Percentiles rank a stretch among this genome's conserved stretches.
These are phyloP conservation scores for Stemphylium vesicarium DNA, from an alignment of 2,329 filamentous ascomycete genomes.

Conservation along the genomic window DNA sequence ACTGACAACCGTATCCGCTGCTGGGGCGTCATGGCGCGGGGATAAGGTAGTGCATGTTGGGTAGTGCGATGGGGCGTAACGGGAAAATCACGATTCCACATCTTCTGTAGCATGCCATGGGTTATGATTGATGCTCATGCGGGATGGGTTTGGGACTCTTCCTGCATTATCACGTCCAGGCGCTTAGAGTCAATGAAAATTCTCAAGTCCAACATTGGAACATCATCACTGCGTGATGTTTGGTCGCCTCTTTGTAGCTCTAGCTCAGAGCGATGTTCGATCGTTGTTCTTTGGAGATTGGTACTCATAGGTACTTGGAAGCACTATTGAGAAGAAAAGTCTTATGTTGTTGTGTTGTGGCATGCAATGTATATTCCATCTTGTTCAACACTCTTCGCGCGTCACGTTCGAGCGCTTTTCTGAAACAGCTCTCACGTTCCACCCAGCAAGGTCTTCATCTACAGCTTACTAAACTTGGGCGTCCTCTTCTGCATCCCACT, in stretches of 20 bases:
- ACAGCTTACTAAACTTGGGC: constrained; percentile 86
- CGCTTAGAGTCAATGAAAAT: constrained; percentile 54
- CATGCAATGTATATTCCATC: neutral
- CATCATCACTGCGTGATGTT: constrained; percentile 11
- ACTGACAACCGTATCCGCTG: constrained; percentile 83
- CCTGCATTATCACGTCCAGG: constrained; percentile 51
- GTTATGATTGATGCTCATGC: constrained; percentile 46
- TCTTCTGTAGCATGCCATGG: constrained; percentile 49
- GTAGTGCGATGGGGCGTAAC: constrained; percentile 34
- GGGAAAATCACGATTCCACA: constrained; percentile 50
- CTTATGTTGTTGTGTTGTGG: neutral
- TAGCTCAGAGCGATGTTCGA: neutral
- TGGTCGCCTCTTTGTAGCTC: neutral
- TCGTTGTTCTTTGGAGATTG: neutral
- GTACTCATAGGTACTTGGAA: neutral
- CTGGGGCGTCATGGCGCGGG: constrained; percentile 52
- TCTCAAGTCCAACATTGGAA: constrained; percentile 45
- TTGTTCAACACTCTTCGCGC: too few relatives aligned
- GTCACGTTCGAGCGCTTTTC: too few relatives aligned
- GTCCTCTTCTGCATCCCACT: constrained; percentile 79
- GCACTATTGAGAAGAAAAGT: neutral
- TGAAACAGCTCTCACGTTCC: too few relatives aligned
- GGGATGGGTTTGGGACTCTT: constrained; percentile 45
- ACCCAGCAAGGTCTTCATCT: neutral
- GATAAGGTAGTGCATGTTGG: constrained; percentile 41